phyloP scores from a whole-genome alignment of 78 protist species.

The Isochrysis galbana region DNA sequence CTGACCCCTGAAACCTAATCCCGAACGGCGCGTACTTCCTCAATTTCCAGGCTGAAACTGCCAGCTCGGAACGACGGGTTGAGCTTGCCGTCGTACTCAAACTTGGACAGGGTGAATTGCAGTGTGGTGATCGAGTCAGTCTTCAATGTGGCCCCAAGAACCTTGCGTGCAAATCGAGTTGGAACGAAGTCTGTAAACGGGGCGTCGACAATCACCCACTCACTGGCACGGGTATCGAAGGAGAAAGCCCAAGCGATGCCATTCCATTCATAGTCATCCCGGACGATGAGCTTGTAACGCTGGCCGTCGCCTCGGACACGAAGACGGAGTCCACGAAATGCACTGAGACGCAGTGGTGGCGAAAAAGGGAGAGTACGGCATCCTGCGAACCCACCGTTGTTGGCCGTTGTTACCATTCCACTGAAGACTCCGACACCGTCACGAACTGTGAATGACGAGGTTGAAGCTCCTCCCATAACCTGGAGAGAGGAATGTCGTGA shows the following conservation, averaged over 20 bases:
- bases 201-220: background rate
- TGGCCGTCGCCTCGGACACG: background rate
- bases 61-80: background rate
- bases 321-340: background rate
- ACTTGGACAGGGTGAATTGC: background rate
- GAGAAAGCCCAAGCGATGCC: background rate
- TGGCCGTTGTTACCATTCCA: background rate
- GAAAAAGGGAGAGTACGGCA: background rate
- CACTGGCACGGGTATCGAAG: background rate
- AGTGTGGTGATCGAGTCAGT: background rate
- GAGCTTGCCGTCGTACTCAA: background rate
- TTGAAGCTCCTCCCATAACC: background rate
- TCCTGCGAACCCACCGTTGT: conserved; percentile 1
- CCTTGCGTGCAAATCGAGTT: background rate
- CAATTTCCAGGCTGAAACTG: background rate
- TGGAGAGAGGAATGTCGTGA: too few species aligned
- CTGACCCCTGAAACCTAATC: too few species aligned
- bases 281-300: conserved; percentile 8
- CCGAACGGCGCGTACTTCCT: too few species aligned
- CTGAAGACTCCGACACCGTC: background rate
- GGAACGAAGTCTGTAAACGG: background rate
- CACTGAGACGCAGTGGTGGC: background rate
- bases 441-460: background rate
- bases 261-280: background rate
- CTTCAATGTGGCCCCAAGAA: background rate